Base-by-base conservation (phyloP, 2,329 filamentous ascomycete genomes). In the Botrytis elliptica region DNA sequence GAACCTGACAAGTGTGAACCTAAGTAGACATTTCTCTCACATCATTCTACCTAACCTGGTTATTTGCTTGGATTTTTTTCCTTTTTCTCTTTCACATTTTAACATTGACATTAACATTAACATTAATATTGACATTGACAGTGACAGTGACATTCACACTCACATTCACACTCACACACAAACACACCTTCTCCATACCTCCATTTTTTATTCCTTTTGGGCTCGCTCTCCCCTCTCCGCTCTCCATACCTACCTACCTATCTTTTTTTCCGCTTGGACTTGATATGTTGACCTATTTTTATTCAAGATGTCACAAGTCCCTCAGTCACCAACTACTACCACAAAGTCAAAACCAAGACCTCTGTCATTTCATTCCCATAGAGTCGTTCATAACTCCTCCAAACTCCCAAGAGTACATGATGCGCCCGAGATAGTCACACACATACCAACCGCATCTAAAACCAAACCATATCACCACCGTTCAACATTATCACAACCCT, bases 371-470 rank as follows among this genome's bases (percentile, higher is more conserved):
- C 74, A 75, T 70, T 49, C 42, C 18, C 74, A 75, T 46, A 62
- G 74, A 52, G 64, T 74, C 52, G 70, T 72, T 57, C 71, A 75
- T 62, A 74, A 74, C 49, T 57, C 69, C 20, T 74, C 71, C 1
- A 76, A 75, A 38, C 65, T 76, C 22, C 75, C 75, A 25, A 70
- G 74, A 59, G 72, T 74, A 44, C 73, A 74, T 62, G 60, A 71
- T 60, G 64, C 73, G 44, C 71, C 73, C 57, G 68, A 72, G 20
- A 60, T 72, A 72, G 18, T 46, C 68, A 60, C 71, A 60, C 71
- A 72, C 52, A 49, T 63, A 20, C 68, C 49, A 46, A 20, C 70
- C 38, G 55, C 44, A 29, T 55, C 60, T 9, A 38, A 22, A 38
- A 5, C 25, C 16, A 44, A n/a, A 33, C 36, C 49, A 57, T 33